Base-by-base conservation (phyloP, 176 grass and related monocot genomes). In the Guadua angustifolia region DNA sequence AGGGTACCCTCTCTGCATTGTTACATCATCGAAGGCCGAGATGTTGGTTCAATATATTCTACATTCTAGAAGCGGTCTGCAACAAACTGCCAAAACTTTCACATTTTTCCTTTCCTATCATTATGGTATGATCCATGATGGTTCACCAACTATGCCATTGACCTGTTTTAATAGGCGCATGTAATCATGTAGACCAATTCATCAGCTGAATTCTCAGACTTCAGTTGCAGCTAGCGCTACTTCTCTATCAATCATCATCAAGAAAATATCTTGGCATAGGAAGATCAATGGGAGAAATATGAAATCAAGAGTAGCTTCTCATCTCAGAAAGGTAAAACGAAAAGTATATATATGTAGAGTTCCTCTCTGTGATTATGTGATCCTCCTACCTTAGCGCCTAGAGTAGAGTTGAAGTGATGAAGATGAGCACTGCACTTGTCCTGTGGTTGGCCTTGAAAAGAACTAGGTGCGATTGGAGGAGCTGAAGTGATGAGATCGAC, bases 111-210 rank as follows among this genome's bases (percentile, higher is more conserved):
- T 81, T 52, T 61, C 57, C 10, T 29, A 17, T 62, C 38, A 25
- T n/a, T 59, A 6, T 8, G 17, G 35, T 56, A 19, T 66, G 33
- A 55, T 9, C 35, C 45, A 15, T n/a, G 82, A 84, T 39, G 9
- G 50, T 57, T 67, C 36, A 57, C 82, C 73, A 76, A 77, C 62
- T 66, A 35, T 57, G 52, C 17, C 8, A 67, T 51, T 50, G 57
- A 39, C 36, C 16, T 17, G 38, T 68, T 77, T 44, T 56, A 17
- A 38, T 33, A 45, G 61, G 49, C 62, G 29, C 49, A 57, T 58
- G 36, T 67, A 35, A 58, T 67, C 36, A 55, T 24, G 14, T 77
- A 35, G 24, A 66, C 47, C 35, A 19, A 45, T 43, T 76, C 46
- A 29, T 76, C 35, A 76, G 46, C 49, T 68, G 51, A 45, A 19